Percentiles rank a stretch among this genome's conserved stretches.
These are phyloP conservation scores for Cenchrus americanus DNA, from an alignment of 176 grass and related monocot species.

Conservation along the genomic window DNA sequence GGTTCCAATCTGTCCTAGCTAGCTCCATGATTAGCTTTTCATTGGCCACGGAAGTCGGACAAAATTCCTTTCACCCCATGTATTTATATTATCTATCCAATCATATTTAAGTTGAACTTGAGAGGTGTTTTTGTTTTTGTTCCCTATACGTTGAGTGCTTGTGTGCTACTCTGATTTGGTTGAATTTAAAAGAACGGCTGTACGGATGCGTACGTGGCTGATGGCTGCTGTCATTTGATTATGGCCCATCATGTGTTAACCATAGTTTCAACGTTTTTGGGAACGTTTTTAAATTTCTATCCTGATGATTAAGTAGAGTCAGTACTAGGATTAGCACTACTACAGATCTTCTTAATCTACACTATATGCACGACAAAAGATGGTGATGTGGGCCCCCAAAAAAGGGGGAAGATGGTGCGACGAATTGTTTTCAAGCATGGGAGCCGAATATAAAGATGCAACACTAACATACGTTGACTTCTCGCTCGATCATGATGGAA, in stretches of 20 bases:
- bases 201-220: neutral
- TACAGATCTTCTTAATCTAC: neutral
- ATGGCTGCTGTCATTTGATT: neutral
- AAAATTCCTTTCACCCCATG: neutral
- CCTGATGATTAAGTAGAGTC: neutral
- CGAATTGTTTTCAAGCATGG: neutral
- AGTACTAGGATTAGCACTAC: conserved; percentile 28
- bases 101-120: neutral
- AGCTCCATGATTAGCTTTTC: neutral
- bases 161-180: too few relatives aligned
- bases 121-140: neutral
- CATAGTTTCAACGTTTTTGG: neutral
- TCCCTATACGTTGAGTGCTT: too few relatives aligned
- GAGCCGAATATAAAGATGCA: neutral
- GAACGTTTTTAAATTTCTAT: neutral
- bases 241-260: neutral
- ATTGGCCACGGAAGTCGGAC: neutral
- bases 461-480: neutral
- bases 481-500: neutral
- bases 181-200: too few relatives aligned
- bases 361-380: neutral
- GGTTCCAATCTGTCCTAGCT: neutral
- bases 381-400: too few relatives aligned
- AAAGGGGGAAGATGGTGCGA: neutral
- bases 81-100: neutral